Evolutionary conservation across 257 asterid species (phyloP), one percentile per base, ranked within the genome.

Genomic region (Rhazya stricta): DNA sequence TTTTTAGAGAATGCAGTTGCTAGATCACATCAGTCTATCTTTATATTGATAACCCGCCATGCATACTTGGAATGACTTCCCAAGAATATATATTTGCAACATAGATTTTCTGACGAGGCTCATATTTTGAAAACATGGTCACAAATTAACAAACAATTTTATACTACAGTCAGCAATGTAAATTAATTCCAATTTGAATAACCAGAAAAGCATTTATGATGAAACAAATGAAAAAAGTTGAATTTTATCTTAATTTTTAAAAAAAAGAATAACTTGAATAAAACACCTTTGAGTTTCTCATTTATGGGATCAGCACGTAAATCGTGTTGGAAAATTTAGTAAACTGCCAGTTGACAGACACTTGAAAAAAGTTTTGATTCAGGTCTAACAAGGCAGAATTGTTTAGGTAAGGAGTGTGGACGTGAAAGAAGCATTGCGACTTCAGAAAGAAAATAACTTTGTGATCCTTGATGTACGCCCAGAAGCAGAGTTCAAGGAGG

Each of bases 401-500:
- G 71, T 83, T 80, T 85, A 92, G 97, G 98, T 91, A 36, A 90
- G 97, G 84, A 94, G 97, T 66, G 97, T 94, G 21, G 97, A 94
- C 11, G 89, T 70, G 45, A 94, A 92, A 81, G 98, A 94, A 87
- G 98, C 97, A 42, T 74, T 81, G 45, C 82, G 97, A 67, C 96
- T 94, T 68, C 92, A 89, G 75, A 85, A 87, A 9, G 96, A 92
- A 78, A 94, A 94, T 34, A 90, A 88, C 37, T 91, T 91, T 39
- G 91, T 94, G 61, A 89, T 94, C 77, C 97, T 94, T 71, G 97
- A 91, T 58, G 97, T 94, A 61, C 87, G 98, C 70, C 98, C 97
- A 27, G 98, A 88, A 73, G 97, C 98, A 57, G 98, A 91, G 80
- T 94, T 80, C 86, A 91, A 90, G 83, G 93, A 91, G 96, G 98